Evolutionary conservation across 371 early-diverging fungal species (phyloP), one percentile per base, ranked within the genome.

Genomic region (Syncephalastrum monosporum): DNA sequence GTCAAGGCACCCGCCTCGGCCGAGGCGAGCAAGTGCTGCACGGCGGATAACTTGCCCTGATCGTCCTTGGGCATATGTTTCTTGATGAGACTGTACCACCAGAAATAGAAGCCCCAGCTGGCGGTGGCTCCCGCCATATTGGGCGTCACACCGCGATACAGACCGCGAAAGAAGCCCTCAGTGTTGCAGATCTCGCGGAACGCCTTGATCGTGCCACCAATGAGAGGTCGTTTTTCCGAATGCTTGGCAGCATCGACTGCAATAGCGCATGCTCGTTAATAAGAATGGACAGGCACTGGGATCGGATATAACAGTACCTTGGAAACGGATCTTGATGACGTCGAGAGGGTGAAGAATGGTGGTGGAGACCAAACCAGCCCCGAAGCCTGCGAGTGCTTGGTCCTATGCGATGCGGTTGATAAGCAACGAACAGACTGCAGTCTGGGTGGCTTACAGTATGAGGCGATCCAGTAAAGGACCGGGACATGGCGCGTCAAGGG

Each of bases 31-130:
- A 97, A 73, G 63, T 96, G 92, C 65, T 96, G 91, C 16, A 77
- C 60, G 5, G 89, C 82, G 6, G 88, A 77, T 29, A 82, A 60
- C 46, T 79, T 77, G 19, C 82, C 82, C n/a, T 80, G 69, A 0
- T 71, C 65, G 27, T 84, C 82, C 47, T 80, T 84, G 16, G 79
- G 68, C 91, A 92, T 91, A 23, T 80, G 75, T 29, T 84, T 81
- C 53, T 93, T 92, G 62, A 92, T 82, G 57, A 84, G 58, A 57
- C 86, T 83, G 67, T 93, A 88, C 91, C 91, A 94, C 53, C 87
- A 91, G 72, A 98, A 97, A 67, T 97, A 98, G 43, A 98, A 77
- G 0, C 95, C 97, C 97, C 98, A 98, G 46, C 92, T 91, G 14
- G 89, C 69, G 8, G 93, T 89, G n/a, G 96, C 86, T 1, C 97